Conservation (phyloP, 148 eudicot genomes). For the Arctostaphylos glauca region DNA sequence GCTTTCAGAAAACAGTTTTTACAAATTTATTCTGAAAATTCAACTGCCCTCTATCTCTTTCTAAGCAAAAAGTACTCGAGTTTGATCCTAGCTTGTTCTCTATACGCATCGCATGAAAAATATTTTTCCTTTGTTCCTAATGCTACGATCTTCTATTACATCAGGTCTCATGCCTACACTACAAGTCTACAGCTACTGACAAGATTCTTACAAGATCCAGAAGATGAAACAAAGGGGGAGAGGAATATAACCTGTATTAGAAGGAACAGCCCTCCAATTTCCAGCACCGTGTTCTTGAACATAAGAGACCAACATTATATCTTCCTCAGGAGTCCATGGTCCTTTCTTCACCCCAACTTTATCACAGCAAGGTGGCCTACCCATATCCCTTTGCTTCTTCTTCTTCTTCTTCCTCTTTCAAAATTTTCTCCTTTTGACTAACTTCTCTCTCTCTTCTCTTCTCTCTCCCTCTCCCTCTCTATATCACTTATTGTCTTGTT, state of each 20-base stretch:
- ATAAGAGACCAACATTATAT: constrained; percentile 74
- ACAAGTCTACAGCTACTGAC: no score
- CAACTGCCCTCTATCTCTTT: background rate
- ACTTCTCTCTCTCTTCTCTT: background rate
- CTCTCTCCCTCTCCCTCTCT: constrained; percentile 13
- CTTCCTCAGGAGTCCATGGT: constrained; percentile 97
- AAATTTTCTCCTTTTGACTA: background rate
- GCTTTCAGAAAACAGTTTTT: background rate
- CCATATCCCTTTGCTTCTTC: constrained; percentile 31
- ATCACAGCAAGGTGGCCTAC: constrained; percentile 88
- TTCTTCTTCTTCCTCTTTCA: background rate
- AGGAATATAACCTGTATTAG: constrained; percentile 57
- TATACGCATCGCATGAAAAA: no score
- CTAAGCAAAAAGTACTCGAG: constrained; percentile 19
- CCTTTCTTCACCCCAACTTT: constrained; percentile 84
- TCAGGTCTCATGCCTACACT: no score
- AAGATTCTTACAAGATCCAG: background rate
- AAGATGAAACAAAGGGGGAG: background rate
- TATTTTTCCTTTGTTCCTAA: no score
- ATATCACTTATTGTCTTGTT: background rate
- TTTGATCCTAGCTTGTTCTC: no score
- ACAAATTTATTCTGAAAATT: background rate
- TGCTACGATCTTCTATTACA: no score
- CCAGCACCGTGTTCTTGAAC: constrained; percentile 91
- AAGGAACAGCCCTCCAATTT: constrained; percentile 90